Evolutionary conservation across 2,329 filamentous ascomycete genomes (phyloP).

Genomic region (Cercospora nicotianae): DNA sequence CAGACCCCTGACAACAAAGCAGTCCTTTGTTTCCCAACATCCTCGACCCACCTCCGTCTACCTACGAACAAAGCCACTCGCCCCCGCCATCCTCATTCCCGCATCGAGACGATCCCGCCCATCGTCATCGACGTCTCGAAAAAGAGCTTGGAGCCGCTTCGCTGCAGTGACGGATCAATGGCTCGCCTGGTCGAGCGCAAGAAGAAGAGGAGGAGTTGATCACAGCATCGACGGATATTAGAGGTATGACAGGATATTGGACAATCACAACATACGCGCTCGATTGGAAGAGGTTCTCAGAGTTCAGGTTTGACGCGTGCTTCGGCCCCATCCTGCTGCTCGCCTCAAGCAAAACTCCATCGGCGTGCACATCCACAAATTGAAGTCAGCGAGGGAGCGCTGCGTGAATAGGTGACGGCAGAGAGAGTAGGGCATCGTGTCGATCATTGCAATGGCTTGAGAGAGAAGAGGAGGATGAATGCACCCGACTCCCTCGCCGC

Average conservation of each 20-base stretch:
- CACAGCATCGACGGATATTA: too few species aligned
- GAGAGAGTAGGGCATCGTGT: neutral
- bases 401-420: neutral
- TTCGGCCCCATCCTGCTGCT: neutral
- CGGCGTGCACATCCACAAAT: neutral
- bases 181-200: neutral
- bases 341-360: neutral
- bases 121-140: neutral
- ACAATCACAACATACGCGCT: conserved; percentile 8
- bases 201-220: neutral
- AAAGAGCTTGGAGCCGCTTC: neutral
- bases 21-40: neutral
- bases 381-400: too few species aligned
- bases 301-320: neutral
- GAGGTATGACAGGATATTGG: too few species aligned
- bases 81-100: neutral
- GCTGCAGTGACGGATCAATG: neutral
- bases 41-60: neutral
- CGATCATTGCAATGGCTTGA: neutral
- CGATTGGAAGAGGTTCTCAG: neutral
- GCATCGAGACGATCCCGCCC: neutral
- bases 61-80: neutral
- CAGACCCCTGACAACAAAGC: neutral
- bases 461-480: neutral
- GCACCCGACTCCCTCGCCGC: neutral